phyloP scores from a whole-genome alignment of 139 green algal species.

The Auxenochlorella protothecoides region DNA sequence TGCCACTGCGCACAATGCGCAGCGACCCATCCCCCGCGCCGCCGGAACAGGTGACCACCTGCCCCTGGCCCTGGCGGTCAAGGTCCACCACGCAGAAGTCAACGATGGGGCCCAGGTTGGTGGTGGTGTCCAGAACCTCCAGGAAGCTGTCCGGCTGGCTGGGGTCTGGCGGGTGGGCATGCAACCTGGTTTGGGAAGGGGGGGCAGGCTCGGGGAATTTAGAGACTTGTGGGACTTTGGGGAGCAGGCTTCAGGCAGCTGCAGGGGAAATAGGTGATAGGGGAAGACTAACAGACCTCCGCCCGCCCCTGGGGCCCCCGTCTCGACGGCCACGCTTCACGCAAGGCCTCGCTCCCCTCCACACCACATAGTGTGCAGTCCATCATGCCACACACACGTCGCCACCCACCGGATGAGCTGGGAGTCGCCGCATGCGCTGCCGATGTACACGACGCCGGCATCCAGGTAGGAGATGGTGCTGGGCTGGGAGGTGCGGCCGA shows the following conservation, averaged over 20 bases:
- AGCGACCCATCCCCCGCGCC: constrained; percentile 62
- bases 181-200: constrained; percentile 6
- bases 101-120: constrained; percentile 89
- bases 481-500: constrained; percentile 65
- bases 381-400: too few species aligned
- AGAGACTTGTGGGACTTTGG: too few species aligned
- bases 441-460: constrained; percentile 80
- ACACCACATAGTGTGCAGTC: too few species aligned
- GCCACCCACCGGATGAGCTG: constrained; percentile 63
- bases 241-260: background rate
- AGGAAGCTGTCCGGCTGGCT: constrained; percentile 32
- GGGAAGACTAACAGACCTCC: too few species aligned
- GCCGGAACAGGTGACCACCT: constrained; percentile 87
- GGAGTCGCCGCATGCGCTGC: constrained; percentile 41
- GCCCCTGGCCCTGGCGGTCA: constrained; percentile 77
- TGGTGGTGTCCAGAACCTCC: constrained; percentile 79
- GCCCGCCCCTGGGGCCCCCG: background rate
- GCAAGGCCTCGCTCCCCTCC: too few species aligned
- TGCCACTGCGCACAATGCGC: constrained; percentile 90
- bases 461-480: constrained; percentile 86
- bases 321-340: background rate
- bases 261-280: background rate
- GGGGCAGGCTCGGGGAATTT: too few species aligned
- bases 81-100: constrained; percentile 91
- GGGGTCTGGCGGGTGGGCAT: constrained; percentile 12